These are phyloP conservation scores for Russula sp. DNA, from an alignment of 768 basidiomycete genomes.

Conservation along the genomic window DNA sequence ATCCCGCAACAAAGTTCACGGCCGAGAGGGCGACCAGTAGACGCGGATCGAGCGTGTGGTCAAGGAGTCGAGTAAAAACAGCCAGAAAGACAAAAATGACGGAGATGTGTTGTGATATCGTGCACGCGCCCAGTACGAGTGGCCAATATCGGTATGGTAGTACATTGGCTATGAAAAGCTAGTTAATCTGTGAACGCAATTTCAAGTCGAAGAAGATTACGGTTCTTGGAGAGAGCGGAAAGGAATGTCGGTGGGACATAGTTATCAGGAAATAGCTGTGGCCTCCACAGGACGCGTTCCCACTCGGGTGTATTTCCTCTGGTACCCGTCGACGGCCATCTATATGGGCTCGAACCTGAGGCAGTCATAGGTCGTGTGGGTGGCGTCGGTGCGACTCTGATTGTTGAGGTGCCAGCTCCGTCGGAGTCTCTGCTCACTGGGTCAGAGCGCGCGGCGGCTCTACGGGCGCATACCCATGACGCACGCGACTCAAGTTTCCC, in stretches of 20 bases:
- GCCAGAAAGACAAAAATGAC: conserved; percentile 77
- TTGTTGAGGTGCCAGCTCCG: too few relatives aligned
- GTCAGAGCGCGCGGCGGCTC: too few relatives aligned
- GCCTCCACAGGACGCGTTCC: conserved; percentile 75
- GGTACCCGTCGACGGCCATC: background rate
- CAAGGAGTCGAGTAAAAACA: conserved; percentile 67
- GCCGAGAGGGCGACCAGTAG: conserved; percentile 61
- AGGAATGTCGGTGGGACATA: conserved; percentile 78
- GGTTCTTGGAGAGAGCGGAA: conserved; percentile 69
- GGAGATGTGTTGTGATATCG: conserved; percentile 81
- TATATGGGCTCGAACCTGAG: background rate
- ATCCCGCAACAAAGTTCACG: conserved; percentile 48
- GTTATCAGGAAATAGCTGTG: conserved; percentile 74
- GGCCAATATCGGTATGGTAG: conserved; percentile 71
- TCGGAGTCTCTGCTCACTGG: too few relatives aligned
- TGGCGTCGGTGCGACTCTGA: too few relatives aligned
- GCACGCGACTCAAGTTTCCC: too few relatives aligned
- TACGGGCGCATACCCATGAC: too few relatives aligned
- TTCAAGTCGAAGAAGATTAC: conserved; percentile 33
- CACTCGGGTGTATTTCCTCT: conserved; percentile 34
- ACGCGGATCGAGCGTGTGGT: conserved; percentile 59
- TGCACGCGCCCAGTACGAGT: conserved; percentile 60
- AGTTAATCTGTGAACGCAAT: conserved; percentile 7
- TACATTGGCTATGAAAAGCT: conserved; percentile 59
- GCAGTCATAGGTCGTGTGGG: too few relatives aligned